Evolutionary conservation across 2,329 filamentous ascomycete species (phyloP), one percentile per base, ranked within the genome.

Genomic region (Arachnopeziza araneosa): DNA sequence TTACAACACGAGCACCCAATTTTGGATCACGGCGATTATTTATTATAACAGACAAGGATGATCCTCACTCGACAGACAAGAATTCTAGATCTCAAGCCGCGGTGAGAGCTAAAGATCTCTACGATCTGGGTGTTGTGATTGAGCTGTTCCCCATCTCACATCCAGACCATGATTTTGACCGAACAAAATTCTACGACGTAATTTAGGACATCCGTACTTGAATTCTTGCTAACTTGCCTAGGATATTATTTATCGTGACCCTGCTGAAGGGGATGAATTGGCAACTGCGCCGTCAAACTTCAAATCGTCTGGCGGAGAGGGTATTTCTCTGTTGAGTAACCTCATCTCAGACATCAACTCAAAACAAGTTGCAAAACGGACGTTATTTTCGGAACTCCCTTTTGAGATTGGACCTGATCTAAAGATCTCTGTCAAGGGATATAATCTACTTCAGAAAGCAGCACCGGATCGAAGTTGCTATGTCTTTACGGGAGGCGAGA

Each of bases 11-110:
- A 72, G 93, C 95, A 0, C 87, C 95, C 21, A 98, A 97, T 70
- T 98, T 98, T 73, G 88, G 91, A 3, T 98, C 93, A 6, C 82
- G 93, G 62, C 85, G 95, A 36, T 77, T 99, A n/a, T 99, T 99
- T 75, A 85, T 99, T 64, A 91, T 99, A 59, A 98, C 95, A 0
- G 92, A 98, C 73, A 91, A 96, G 65, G 95, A 98, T 72, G 83
- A 92, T 65, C 95, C 95, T 3, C 90, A 96, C 71, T 77, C 79
- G 0, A 79, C 83, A 21, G 87, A 90, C 71, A 95, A 93, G 74
- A 79, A 82, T 8, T 79, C 88, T 30, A 86, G 88, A 56, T 88
- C 89, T 17, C 85, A 89, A 44, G 91, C 95, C 3, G 87, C 90
- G 7, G 91, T 95, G 5, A 85, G 93, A 57, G 95, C 95, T 26